Percentiles rank a stretch among this genome's conserved stretches.
phyloP scores from a whole-genome alignment of 768 basidiomycete species.

The Leccinum variicolor region DNA sequence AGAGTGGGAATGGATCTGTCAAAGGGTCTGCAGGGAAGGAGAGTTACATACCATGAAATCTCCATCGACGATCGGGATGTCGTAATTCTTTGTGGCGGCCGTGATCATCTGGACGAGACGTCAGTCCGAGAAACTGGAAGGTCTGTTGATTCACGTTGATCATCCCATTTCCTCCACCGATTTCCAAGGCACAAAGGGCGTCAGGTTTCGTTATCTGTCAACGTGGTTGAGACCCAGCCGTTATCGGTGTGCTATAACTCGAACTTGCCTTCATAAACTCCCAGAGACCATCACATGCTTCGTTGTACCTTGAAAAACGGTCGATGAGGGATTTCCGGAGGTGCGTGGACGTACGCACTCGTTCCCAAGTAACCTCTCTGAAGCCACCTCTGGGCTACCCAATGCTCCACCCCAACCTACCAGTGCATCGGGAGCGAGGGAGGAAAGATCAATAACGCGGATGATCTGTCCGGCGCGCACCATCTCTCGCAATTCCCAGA shows the following conservation, averaged over 20 bases:
- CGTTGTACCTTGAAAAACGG: conserved; percentile 27
- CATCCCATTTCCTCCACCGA: conserved; percentile 47
- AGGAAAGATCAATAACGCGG: conserved; percentile 43
- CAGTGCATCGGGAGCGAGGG: conserved; percentile 40
- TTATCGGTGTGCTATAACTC: neutral
- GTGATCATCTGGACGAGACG: conserved; percentile 31
- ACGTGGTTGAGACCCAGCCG: neutral
- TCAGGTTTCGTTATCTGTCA: conserved; percentile 30
- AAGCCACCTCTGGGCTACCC: conserved; percentile 40
- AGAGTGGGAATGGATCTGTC: neutral
- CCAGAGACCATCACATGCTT: conserved; percentile 31
- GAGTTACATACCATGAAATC: conserved; percentile 39
- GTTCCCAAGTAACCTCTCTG: conserved; percentile 36
- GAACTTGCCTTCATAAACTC: conserved; percentile 23
- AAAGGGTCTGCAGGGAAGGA: neutral
- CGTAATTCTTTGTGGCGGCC: conserved; percentile 33
- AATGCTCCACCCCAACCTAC: conserved; percentile 41
- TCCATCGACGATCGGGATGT: conserved; percentile 41
- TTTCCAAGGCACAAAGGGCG: conserved; percentile 37
- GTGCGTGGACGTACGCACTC: conserved; percentile 27
- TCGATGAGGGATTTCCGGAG: neutral
- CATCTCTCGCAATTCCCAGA: conserved; percentile 49
- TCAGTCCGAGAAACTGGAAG: conserved; percentile 6
- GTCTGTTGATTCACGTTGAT: conserved; percentile 30
- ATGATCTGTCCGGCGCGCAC: conserved; percentile 46